Base-by-base conservation (phyloP, 192 early-diverging fungal genomes). In the Linnemannia elongata region DNA sequence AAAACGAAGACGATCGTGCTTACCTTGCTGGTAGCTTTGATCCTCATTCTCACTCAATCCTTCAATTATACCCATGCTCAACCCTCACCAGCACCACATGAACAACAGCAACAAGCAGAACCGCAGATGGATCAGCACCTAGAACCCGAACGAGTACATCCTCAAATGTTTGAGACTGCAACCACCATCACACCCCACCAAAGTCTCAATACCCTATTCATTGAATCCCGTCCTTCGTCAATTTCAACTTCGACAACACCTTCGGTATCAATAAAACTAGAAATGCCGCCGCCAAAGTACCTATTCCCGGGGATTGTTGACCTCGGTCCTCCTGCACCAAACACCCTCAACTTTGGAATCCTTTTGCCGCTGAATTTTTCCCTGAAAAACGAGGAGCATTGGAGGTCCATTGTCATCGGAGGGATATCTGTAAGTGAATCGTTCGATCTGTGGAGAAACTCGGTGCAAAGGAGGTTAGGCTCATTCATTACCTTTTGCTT, bases 251-350 rank as follows among this genome's bases (percentile, higher is more conserved):
- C 52, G 17, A 38, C 27, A 27, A 24, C 71, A 24, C 9, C 22
- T n/a, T 72, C 71, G 24, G n/a, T 27, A 20, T 30, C 57, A 38
- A 8, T 33, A 4, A 47, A 47, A 54, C 1, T 49, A 10, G 30
- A 30, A 13, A 44, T 20, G 12, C 20, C 2, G 8, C 73, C 73
- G 38, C 74, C 75, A 44, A 77, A 33, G 39, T 39, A 77, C 10
- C 22, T 77, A 2, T 77, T 35, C 27, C 75, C 75, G 17, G 75
- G 27, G 7, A 77, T 77, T 22, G 38, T 68, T 60, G 75, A 77
- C 60, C 75, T 41, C 15, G 75, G 75, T 13, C 75, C 57, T 10
- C 75, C 54, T 27, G 52, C 75, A 17, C 52, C 52, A 36, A 66
- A 66, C 39, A 66, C 75, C 2, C 30, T 77, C 39, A 60, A 60